Evolutionary conservation across 78 protist genomes (phyloP), one percentile per base, ranked within the genome.

Genomic region (slime mould (Dictyostelium discoideum)): DNA sequence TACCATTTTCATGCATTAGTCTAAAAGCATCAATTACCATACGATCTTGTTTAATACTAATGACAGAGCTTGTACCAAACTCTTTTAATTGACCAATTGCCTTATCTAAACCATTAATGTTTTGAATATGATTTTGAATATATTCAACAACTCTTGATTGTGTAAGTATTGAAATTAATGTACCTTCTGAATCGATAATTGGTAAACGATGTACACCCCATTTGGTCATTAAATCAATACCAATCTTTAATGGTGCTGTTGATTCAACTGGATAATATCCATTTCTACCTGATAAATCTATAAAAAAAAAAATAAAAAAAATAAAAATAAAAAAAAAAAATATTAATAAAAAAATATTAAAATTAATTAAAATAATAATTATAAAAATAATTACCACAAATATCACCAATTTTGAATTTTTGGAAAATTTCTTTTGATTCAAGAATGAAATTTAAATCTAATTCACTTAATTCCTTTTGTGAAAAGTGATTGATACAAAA

Each of bases 201-300:
- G 94, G 94, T 24, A 89, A 18, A 29, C 94, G 42, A 67, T 89
- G 94, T 7, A 89, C 94, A 89, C 73, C 73, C 94, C 94, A 89
- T 81, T 89, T 89, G 2, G 69, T 60, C 94, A 89, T 89, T 29
- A 89, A 69, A 22, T 89, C 87, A 18, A 89, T 63, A 8, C 87
- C 94, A 40, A 81, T 77, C 40, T 46, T 67, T 18, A 89, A 29
- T 44, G 94, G 87, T 46, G 94, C 94, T 24, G 60, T 63, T 65
- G 87, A 40, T 69, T 89, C 94, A 80, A 89, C 94, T 81, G 94
- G 84, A 6, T 6, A 48, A 44, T 26, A 89, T 67, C 81, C 67
- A 89, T 89, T 89, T 81, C 94, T 89, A 13, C 72, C 94, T 9
- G 87, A 80, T 40, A 81, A 50, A 79, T 87, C 92, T 87, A 39